Base-by-base conservation (phyloP, 495 filamentous ascomycete genomes). In the Annulohypoxylon moriforme region DNA sequence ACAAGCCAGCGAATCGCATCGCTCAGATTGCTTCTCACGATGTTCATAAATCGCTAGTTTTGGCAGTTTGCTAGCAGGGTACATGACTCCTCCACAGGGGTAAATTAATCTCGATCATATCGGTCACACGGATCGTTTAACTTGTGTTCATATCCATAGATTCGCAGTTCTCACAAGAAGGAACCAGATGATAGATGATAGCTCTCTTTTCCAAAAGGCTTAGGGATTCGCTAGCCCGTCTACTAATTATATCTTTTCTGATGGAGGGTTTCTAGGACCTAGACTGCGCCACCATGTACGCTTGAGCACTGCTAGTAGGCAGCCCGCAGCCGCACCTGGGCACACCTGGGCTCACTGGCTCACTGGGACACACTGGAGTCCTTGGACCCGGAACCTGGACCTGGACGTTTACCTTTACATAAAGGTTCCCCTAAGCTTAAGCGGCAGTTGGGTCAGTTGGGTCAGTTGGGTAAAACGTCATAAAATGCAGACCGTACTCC, bases 391-490 rank as follows among this genome's bases (percentile, higher is more conserved):
- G 27, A 40, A 40, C 36, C 36, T 40, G 36, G 13, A 40, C 36
- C 2, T 29, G 27, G 22, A 47, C 42, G 16, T 47, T 7, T 24
- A 24, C 22, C 0, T 29, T 52, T 27, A 29, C 47, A 52, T 61
- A 36, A 60, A 56, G 44, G 4, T 20, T 33, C 57, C 31, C 50
- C n/a, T 16, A 18, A 14, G n/a, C 52, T 56, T 25, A 25, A 64
- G 64, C 69, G 69, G 69, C 64, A 67, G 69, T 60, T 72, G n/a
- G n/a, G n/a, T n/a, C n/a, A n/a, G n/a, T n/a, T n/a, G n/a, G n/a
- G n/a, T n/a, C 64, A 67, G 69, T 60, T 72, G 34, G 53, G n/a
- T 49, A 38, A 50, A 67, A 72, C 64, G 64, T 72, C 69, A 72
- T 72, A 72, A 72, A 72, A 64, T 67, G 59, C 38, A 58, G 24